Evolutionary conservation across 1,284 basidiomycete species (phyloP).

Genomic region (Chiua sp.): DNA sequence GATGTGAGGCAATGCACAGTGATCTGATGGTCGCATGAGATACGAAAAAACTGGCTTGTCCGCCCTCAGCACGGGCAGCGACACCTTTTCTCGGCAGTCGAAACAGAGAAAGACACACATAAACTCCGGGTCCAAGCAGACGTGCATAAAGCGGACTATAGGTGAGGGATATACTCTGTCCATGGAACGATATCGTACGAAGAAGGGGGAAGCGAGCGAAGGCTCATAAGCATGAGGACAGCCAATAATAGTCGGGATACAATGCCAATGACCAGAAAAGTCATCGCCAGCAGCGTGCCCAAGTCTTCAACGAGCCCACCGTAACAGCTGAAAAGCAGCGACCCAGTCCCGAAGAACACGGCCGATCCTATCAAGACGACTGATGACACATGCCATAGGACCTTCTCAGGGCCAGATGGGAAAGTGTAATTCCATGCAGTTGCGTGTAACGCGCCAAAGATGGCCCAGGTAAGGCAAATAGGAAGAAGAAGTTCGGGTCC

Average conservation of each 20-base stretch:
- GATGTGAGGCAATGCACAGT: too few relatives aligned
- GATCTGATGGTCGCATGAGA: too few relatives aligned
- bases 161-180: not conserved
- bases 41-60: too few relatives aligned
- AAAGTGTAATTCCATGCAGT: conserved; percentile 10
- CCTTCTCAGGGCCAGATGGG: not conserved
- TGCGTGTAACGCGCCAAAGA: conserved; percentile 5
- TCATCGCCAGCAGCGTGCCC: not conserved
- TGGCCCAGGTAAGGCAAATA: not conserved
- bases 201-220: conserved; percentile 4
- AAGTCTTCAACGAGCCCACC: too few relatives aligned
- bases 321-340: not conserved
- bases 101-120: too few relatives aligned
- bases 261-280: not conserved
- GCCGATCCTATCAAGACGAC: not conserved
- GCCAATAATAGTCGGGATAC: not conserved
- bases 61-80: too few relatives aligned
- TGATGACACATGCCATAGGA: not conserved
- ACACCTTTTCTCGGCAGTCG: too few relatives aligned
- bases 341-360: not conserved
- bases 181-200: not conserved
- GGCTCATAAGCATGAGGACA: conserved; percentile 1
- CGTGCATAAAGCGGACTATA: too few relatives aligned
- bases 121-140: too few relatives aligned
- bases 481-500: too few relatives aligned